These are phyloP conservation scores for Mycosphaerella sp. DNA, from an alignment of 2,329 filamentous ascomycete genomes.

Conservation along the genomic window DNA sequence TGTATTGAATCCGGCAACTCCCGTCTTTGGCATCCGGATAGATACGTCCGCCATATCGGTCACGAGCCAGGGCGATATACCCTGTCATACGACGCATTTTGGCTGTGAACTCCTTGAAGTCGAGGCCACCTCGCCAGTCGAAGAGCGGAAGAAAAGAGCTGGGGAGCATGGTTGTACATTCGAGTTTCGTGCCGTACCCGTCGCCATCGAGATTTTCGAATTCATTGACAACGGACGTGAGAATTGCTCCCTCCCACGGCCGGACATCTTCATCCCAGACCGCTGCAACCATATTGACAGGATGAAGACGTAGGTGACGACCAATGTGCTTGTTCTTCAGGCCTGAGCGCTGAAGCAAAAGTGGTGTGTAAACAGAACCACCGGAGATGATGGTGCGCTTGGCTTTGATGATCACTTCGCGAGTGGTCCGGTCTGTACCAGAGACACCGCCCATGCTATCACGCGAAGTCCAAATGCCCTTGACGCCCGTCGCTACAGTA, in stretches of 20 bases:
- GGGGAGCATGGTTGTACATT: slow-evolving; percentile 70
- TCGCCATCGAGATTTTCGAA: slow-evolving; percentile 75
- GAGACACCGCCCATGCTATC: slow-evolving; percentile 56
- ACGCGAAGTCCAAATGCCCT: slow-evolving; percentile 68
- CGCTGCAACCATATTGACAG: slow-evolving; percentile 52
- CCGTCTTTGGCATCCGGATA: slow-evolving; percentile 63
- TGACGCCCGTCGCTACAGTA: slow-evolving; percentile 61
- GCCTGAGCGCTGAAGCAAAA: slow-evolving; percentile 71
- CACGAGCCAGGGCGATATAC: slow-evolving; percentile 69
- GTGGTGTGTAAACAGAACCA: slow-evolving; percentile 69
- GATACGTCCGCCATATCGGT: slow-evolving; percentile 69
- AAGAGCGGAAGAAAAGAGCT: slow-evolving; percentile 56
- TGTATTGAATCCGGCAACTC: slow-evolving; percentile 62
- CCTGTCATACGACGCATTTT: slow-evolving; percentile 63
- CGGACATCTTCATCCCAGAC: slow-evolving; percentile 64
- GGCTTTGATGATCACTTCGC: slow-evolving; percentile 66
- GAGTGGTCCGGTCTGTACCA: slow-evolving; percentile 46
- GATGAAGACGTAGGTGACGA: slow-evolving; percentile 74
- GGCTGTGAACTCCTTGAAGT: slow-evolving; percentile 65
- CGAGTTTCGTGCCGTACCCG: slow-evolving; percentile 78
- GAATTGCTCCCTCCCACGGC: slow-evolving; percentile 63
- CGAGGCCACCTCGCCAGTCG: slow-evolving; percentile 61
- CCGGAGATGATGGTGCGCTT: slow-evolving; percentile 74
- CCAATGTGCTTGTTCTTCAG: slow-evolving; percentile 78
- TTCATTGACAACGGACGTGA: slow-evolving; percentile 69